Conservation (phyloP, 2,329 filamentous ascomycete genomes). For the Orbilia blumenaviensis region DNA sequence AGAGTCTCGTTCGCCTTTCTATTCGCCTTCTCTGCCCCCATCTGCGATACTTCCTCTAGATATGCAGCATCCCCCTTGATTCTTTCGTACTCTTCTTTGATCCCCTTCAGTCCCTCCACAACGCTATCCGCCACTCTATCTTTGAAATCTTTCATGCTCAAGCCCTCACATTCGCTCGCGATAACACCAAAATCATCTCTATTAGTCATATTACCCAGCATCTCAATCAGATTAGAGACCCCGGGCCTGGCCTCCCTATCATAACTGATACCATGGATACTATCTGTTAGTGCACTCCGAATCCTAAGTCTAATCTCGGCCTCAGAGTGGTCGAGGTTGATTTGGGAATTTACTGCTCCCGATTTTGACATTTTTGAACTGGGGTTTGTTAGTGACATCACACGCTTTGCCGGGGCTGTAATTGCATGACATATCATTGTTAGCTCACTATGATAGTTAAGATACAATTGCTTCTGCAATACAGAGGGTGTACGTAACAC, state of each 20-base stretch:
- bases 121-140: slow-evolving; percentile 70
- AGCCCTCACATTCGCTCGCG: slow-evolving; percentile 60
- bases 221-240: slow-evolving; percentile 84
- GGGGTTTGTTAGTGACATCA: slow-evolving; percentile 89
- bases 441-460: neutral
- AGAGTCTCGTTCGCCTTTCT: slow-evolving; percentile 68
- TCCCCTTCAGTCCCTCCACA: slow-evolving; percentile 65
- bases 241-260: slow-evolving; percentile 76
- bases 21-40: slow-evolving; percentile 71
- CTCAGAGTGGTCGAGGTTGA: slow-evolving; percentile 78
- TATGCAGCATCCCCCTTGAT: slow-evolving; percentile 66
- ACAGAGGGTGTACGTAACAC: no score
- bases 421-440: neutral
- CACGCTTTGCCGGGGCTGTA: slow-evolving; percentile 77
- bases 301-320: slow-evolving; percentile 75
- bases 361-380: slow-evolving; percentile 95
- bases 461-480: neutral
- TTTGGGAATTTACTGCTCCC: slow-evolving; percentile 75
- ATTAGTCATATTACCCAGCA: slow-evolving; percentile 75
- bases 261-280: slow-evolving; percentile 73
- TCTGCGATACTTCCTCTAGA: slow-evolving; percentile 68
- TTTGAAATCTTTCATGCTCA: slow-evolving; percentile 71
- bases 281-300: slow-evolving; percentile 79
- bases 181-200: slow-evolving; percentile 62
- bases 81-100: slow-evolving; percentile 69